A percentile compares a stretch with the other conserved stretches of the same genome.
phyloP scores from a whole-genome alignment of 768 basidiomycete genomes.

The Phaeotremella fagi region DNA sequence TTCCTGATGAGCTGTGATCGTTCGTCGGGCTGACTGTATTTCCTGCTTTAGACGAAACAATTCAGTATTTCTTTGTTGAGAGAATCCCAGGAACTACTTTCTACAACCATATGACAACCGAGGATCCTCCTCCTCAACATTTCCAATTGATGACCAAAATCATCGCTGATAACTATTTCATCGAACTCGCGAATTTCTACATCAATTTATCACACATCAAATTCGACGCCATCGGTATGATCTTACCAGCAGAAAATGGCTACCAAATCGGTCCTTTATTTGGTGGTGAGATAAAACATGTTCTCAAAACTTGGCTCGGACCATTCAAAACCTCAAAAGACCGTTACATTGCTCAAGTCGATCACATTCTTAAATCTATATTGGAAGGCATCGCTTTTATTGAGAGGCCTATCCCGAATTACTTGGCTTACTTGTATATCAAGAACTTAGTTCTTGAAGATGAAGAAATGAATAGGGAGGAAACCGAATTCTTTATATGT shows the following conservation, averaged over 20 bases:
- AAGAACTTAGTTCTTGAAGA: background rate
- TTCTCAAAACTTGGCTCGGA: background rate
- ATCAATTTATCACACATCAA: background rate
- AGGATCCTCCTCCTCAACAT: background rate
- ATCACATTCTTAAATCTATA: background rate
- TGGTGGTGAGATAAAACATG: background rate
- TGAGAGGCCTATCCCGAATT: background rate
- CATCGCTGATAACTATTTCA: background rate
- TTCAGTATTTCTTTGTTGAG: background rate
- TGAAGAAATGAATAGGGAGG: background rate
- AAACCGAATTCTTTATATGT: constrained; percentile 16
- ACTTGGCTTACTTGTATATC: background rate
- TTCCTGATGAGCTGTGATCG: background rate
- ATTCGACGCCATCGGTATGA: background rate
- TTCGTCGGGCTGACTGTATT: background rate
- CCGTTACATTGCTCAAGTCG: background rate
- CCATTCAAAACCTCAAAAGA: background rate
- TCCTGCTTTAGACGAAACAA: background rate
- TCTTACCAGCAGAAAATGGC: background rate
- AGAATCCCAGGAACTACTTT: background rate
- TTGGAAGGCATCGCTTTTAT: background rate
- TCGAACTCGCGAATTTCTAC: background rate
- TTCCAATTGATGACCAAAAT: background rate
- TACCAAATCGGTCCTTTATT: background rate
- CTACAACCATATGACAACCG: background rate